These are phyloP conservation scores for Xylaria digitata DNA, from an alignment of 2,329 filamentous ascomycete species.

Conservation along the genomic window DNA sequence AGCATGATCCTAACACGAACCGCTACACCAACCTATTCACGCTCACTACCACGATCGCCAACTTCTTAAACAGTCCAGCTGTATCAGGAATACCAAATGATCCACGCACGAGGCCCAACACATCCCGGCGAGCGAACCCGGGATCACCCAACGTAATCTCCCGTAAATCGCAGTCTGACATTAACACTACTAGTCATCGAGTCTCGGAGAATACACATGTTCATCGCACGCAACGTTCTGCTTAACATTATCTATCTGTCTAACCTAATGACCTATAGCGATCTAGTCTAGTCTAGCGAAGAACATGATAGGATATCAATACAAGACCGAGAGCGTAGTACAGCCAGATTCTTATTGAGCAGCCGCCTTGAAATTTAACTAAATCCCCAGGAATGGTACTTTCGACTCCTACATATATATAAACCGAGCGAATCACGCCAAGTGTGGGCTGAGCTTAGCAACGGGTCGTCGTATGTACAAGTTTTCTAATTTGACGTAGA, in stretches of 20 bases:
- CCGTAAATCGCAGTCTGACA: too few species aligned
- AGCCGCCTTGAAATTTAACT: neutral
- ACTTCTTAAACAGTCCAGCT: too few species aligned
- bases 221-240: too few species aligned
- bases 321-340: neutral
- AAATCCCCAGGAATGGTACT: neutral
- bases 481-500: conserved; percentile 22
- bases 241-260: neutral
- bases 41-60: too few species aligned
- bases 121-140: too few species aligned
- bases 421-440: neutral
- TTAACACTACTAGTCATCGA: too few species aligned
- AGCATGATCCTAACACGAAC: too few species aligned
- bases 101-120: too few species aligned
- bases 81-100: too few species aligned
- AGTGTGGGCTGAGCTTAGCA: neutral
- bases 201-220: too few species aligned
- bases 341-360: neutral
- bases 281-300: neutral
- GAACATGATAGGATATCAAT: neutral
- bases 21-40: too few species aligned
- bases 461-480: conserved; percentile 31
- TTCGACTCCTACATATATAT: neutral
- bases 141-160: too few species aligned
- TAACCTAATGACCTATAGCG: neutral